Evolutionary conservation across 495 filamentous ascomycete genomes (phyloP), one percentile per base, ranked within the genome.

Genomic region (Penicillium canariense): DNA sequence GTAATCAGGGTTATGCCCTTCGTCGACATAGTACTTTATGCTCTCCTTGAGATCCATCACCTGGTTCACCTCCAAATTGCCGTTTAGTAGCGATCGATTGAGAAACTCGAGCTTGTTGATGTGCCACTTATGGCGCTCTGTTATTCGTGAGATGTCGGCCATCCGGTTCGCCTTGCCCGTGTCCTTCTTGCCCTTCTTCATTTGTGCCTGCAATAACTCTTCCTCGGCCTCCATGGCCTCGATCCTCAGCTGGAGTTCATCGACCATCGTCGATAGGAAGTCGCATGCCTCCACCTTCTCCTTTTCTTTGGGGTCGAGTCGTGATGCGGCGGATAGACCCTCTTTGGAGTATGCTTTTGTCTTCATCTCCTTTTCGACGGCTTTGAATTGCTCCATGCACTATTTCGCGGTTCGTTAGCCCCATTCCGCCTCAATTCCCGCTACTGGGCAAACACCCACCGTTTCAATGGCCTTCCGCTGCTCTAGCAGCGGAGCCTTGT

Each of bases 361-460:
- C 77, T 98, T 98, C 93, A 98, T 97, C 70, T 96, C 94, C 77
- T 98, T 98, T 75, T 98, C 94, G n/a, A 98, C 94, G 22, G 91
- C 92, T 79, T 98, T 98, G 83, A 98, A 98, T 63, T 89, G 89
- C 74, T 98, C 94, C 94, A 98, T 98, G 86, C 96, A 90, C 95
- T 97, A 74, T 62, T 30, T 25, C 48, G 34, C 18, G 30, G 20
- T 11, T 27, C 28, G 51, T 72, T 67, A 69, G 66, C 59, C 53
- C 32, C 25, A 30, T 34, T 9, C 20, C 18, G 25, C 26, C 12
- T 18, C 46, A 44, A 15, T 17, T 43, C 30, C 27, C 32, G 18
- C 12, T 22, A 49, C 26, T 36, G 11, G 48, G 7, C 17, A 14
- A 30, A 25, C 28, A 50, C 68, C 60, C 77, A 97, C 93, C 74